phyloP scores from a whole-genome alignment of 768 basidiomycete genomes.

The Daedaleopsis nitida region DNA sequence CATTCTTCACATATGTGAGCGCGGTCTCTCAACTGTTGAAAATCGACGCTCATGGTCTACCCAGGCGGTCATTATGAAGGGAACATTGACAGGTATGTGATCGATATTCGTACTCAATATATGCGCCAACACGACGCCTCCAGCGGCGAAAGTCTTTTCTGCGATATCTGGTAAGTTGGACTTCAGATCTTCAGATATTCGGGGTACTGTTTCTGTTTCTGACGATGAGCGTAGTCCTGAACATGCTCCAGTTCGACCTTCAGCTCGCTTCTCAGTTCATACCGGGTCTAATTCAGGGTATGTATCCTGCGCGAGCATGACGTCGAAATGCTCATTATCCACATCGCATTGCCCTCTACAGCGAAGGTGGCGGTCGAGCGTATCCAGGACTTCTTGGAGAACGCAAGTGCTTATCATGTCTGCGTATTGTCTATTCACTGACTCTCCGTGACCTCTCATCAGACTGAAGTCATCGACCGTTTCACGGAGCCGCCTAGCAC shows the following conservation, averaged over 20 bases:
- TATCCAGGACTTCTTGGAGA: conserved; percentile 41
- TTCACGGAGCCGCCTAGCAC: conserved; percentile 8
- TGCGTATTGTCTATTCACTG: neutral
- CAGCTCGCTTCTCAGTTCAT: conserved; percentile 1
- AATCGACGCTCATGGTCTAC: too few relatives aligned
- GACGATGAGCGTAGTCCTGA: conserved; percentile 6
- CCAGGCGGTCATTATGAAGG: conserved; percentile 40
- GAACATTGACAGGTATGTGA: conserved; percentile 34
- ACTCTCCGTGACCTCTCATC: neutral
- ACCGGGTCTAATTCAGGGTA: conserved; percentile 1
- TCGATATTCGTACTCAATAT: too few relatives aligned
- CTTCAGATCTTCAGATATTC: neutral
- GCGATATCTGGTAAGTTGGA: conserved; percentile 16
- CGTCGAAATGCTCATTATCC: neutral
- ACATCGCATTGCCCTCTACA: neutral
- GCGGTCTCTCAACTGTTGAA: too few relatives aligned
- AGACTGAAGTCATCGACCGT: conserved; percentile 26
- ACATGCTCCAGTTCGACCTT: conserved; percentile 16
- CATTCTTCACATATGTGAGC: conserved; percentile 60
- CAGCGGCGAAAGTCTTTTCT: conserved; percentile 21
- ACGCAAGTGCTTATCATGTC: conserved; percentile 12
- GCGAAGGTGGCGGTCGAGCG: conserved; percentile 43
- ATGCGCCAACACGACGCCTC: neutral
- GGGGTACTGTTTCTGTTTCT: too few relatives aligned
- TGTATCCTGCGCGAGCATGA: neutral